phyloP scores from a whole-genome alignment of 106 monocot genomes.

The Triglochin maritima region DNA sequence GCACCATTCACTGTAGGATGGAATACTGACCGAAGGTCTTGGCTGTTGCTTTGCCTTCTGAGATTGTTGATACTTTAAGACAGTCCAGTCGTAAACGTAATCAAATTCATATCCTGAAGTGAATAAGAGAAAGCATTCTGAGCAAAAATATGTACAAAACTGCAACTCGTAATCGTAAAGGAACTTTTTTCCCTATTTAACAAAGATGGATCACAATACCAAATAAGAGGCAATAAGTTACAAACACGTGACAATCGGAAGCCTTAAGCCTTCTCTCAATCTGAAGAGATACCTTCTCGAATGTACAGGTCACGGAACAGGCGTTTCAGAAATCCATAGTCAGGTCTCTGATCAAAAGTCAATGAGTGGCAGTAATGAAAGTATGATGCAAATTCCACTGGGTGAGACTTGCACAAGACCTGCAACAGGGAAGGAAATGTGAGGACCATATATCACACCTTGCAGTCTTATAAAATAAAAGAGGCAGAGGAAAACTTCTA shows the following conservation, averaged over 20 bases:
- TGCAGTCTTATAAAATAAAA: background rate
- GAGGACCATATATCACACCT: background rate
- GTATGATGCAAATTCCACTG: conserved; percentile 94
- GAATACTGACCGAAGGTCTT: conserved; percentile 42
- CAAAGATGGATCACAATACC: too few relatives aligned
- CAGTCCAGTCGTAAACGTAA: conserved; percentile 69
- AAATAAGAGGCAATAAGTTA: background rate
- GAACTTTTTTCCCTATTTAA: background rate
- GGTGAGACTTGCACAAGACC: conserved; percentile 85
- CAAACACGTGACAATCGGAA: background rate
- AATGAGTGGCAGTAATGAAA: conserved; percentile 96
- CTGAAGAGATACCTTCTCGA: conserved; percentile 54
- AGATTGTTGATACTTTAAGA: conserved; percentile 53
- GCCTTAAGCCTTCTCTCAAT: background rate
- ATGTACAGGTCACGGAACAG: conserved; percentile 68
- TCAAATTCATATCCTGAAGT: conserved; percentile 54
- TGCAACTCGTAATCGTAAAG: background rate
- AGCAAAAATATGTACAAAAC: background rate
- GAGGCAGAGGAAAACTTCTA: conserved; percentile 43
- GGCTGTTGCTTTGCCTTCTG: conserved; percentile 41
- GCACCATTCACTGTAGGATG: too few relatives aligned
- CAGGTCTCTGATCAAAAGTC: conserved; percentile 86
- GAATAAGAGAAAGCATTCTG: background rate
- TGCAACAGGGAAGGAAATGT: conserved; percentile 7
- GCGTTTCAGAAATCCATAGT: conserved; percentile 89